Percentiles rank a stretch among this genome's conserved stretches.
Conservation (phyloP, 2,329 filamentous ascomycete species). For the Drechslerella dactyloides region DNA sequence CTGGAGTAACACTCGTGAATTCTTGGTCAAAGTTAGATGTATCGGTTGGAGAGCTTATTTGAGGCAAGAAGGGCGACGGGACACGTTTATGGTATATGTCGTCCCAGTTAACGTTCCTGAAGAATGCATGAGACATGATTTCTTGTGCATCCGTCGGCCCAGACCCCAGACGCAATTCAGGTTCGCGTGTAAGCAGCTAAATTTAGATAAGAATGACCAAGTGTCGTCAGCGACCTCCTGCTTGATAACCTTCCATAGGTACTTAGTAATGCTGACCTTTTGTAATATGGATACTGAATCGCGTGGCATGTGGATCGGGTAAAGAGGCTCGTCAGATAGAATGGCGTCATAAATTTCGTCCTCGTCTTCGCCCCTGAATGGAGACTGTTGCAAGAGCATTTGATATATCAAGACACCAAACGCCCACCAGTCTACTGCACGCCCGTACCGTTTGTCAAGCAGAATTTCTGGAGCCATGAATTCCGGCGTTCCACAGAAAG, state of each 20-base stretch:
- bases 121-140: constrained; percentile 98
- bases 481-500: constrained; percentile 98
- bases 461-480: constrained; percentile 96
- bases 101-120: constrained; percentile 97
- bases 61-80: constrained; percentile 84
- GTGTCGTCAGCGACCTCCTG: constrained; percentile 17
- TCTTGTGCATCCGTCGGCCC: constrained; percentile 97
- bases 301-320: constrained; percentile 97
- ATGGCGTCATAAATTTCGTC: constrained; percentile 99
- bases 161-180: constrained; percentile 87
- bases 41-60: constrained; percentile 89
- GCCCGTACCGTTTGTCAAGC: constrained; percentile 91
- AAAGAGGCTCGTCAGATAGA: constrained; percentile 93
- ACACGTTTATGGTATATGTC: constrained; percentile 97
- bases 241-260: not conserved
- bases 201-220: not conserved
- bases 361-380: constrained; percentile 97
- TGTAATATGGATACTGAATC: constrained; percentile 97
- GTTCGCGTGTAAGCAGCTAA: constrained; percentile 84
- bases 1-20: constrained; percentile 97
- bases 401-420: constrained; percentile 99
- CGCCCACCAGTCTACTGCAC: constrained; percentile 99
- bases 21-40: constrained; percentile 99
- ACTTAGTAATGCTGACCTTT: constrained; percentile 64
- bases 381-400: constrained; percentile 98